These are phyloP conservation scores for Stagonosporopsis cucurbitacearum DNA, from an alignment of 2,329 filamentous ascomycete species.

Conservation along the genomic window DNA sequence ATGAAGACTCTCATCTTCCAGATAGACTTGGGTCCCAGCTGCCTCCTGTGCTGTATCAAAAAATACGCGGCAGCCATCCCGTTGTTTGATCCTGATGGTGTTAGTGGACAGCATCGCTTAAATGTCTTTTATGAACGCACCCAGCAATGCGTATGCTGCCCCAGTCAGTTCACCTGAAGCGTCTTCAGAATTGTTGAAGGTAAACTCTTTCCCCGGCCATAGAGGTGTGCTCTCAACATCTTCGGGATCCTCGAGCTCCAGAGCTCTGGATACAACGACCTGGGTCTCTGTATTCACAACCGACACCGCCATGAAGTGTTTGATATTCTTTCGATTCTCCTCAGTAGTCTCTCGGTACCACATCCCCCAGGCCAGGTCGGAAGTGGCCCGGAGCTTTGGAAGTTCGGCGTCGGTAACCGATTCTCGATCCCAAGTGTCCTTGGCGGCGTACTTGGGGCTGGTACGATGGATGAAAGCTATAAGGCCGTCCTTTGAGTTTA, in stretches of 20 bases:
- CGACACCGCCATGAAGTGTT: slow-evolving; percentile 5
- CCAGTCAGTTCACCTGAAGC: not conserved
- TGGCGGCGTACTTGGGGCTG: slow-evolving; percentile 1
- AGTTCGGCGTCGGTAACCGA: not conserved
- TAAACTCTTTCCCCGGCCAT: slow-evolving; percentile 5
- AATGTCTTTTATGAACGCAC: not conserved
- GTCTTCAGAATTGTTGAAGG: not conserved
- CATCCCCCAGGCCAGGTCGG: slow-evolving; percentile 16
- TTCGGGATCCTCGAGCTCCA: not conserved
- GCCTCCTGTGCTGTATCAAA: slow-evolving; percentile 15
- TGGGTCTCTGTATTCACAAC: slow-evolving; percentile 7
- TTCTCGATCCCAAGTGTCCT: not conserved
- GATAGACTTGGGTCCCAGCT: slow-evolving; percentile 13
- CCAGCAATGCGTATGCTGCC: not conserved
- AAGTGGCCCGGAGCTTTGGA: slow-evolving; percentile 12
- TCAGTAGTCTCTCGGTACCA: slow-evolving; percentile 8
- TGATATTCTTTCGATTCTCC: not conserved
- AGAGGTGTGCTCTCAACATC: not conserved
- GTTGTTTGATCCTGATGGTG: slow-evolving; percentile 12
- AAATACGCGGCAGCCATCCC: slow-evolving; percentile 9
- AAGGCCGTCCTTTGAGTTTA: slow-evolving; percentile 17
- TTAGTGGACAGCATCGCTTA: not conserved
- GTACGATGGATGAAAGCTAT: slow-evolving; percentile 16
- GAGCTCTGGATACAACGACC: not conserved
- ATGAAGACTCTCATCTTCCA: slow-evolving; percentile 11